Conservation (phyloP, 2,329 filamentous ascomycete species). For the Calonectria pseudoturangicola region DNA sequence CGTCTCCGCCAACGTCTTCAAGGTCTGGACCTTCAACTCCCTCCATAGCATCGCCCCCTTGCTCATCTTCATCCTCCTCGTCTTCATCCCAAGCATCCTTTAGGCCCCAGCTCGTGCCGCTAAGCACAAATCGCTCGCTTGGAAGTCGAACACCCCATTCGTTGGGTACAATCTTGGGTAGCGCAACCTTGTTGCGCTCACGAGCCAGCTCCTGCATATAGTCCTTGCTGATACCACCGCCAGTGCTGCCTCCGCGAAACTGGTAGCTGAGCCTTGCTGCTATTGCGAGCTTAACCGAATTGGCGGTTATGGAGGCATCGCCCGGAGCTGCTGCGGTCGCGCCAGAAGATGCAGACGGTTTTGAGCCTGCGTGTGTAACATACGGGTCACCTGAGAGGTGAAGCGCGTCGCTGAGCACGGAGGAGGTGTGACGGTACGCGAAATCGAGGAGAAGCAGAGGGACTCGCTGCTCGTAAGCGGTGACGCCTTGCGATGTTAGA, state of each 20-base stretch:
- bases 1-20: constrained; percentile 67
- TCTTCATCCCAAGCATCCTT: constrained; percentile 75
- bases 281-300: constrained; percentile 84
- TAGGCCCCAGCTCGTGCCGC: constrained; percentile 79
- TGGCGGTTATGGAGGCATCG: constrained; percentile 77
- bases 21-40: constrained; percentile 64
- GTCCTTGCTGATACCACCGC: constrained; percentile 79
- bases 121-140: constrained; percentile 81
- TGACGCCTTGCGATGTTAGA: constrained; percentile 85
- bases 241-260: constrained; percentile 75
- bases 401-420: constrained; percentile 81
- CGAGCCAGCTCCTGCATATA: constrained; percentile 85
- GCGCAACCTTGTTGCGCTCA: constrained; percentile 79
- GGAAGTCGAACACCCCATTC: constrained; percentile 82
- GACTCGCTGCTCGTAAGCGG: constrained; percentile 87
- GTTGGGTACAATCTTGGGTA: constrained; percentile 77
- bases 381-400: constrained; percentile 83
- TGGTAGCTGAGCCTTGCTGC: constrained; percentile 80
- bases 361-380: constrained; percentile 72
- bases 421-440: constrained; percentile 86
- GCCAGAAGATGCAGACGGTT: constrained; percentile 69
- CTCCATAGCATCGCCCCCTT: constrained; percentile 69
- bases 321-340: constrained; percentile 68
- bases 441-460: constrained; percentile 90
- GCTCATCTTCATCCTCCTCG: constrained; percentile 65